A percentile compares a stretch with the other conserved stretches of the same genome.
These are phyloP conservation scores for Marasmius sp. DNA, from an alignment of 1,284 basidiomycete species.

Conservation along the genomic window DNA sequence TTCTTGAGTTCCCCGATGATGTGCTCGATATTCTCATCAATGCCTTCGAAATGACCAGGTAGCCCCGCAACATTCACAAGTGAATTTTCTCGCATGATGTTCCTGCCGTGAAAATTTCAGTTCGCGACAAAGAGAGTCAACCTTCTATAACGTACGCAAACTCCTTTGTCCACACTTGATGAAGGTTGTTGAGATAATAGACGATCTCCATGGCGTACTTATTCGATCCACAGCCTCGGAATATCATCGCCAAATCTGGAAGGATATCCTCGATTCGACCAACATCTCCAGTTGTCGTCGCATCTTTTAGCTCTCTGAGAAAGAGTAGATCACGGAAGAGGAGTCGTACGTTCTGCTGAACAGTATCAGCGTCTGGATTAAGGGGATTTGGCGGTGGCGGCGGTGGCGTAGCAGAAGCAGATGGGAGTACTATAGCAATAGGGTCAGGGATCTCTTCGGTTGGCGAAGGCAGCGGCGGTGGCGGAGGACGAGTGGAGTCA, in stretches of 20 bases:
- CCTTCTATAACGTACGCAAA: constrained; percentile 18
- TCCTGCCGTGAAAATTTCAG: constrained; percentile 9
- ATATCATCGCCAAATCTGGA: constrained; percentile 23
- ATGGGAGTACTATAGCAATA: neutral
- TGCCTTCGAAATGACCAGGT: constrained; percentile 17
- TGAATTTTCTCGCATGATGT: constrained; percentile 26
- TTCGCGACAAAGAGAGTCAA: neutral
- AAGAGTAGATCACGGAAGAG: constrained; percentile 25
- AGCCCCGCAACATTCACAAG: constrained; percentile 26
- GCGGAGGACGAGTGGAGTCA: too few species aligned
- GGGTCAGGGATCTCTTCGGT: too few species aligned
- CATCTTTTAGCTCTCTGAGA: constrained; percentile 20
- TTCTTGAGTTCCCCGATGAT: constrained; percentile 15
- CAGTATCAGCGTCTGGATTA: constrained; percentile 6
- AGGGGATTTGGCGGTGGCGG: neutral
- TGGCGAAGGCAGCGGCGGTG: too few species aligned
- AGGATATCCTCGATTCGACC: constrained; percentile 29
- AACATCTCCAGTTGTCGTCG: constrained; percentile 27
- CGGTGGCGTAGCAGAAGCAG: neutral
- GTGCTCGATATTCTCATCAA: constrained; percentile 28
- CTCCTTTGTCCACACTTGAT: constrained; percentile 24
- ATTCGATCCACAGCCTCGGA: constrained; percentile 25
- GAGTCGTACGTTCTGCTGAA: constrained; percentile 19
- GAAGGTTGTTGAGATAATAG: constrained; percentile 25
- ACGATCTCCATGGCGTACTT: constrained; percentile 31